These are phyloP conservation scores for Quercus ilex DNA, from an alignment of 306 rosid species.

Conservation along the genomic window DNA sequence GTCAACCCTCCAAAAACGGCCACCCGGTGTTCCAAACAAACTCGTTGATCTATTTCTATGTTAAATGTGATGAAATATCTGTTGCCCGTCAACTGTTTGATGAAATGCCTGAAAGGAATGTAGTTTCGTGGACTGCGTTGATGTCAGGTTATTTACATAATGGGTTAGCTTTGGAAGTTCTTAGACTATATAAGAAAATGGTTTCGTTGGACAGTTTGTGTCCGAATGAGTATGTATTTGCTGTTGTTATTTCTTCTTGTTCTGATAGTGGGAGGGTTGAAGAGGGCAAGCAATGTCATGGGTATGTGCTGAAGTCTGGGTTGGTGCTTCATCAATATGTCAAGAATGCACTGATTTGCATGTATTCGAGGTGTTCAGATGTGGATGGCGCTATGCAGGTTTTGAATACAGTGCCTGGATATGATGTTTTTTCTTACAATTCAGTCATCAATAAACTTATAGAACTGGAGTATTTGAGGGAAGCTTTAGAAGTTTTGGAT, in stretches of 20 bases:
- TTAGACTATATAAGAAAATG: slow-evolving; percentile 38
- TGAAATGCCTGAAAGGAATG: slow-evolving; percentile 40
- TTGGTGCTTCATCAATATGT: slow-evolving; percentile 40
- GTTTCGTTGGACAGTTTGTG: slow-evolving; percentile 15
- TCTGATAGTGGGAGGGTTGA: slow-evolving; percentile 40
- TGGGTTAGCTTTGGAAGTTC: slow-evolving; percentile 42
- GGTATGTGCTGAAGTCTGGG: slow-evolving; percentile 49
- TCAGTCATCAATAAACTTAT: slow-evolving; percentile 43
- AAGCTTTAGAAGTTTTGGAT: slow-evolving; percentile 36
- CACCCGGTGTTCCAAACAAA: slow-evolving; percentile 26
- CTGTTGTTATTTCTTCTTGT: slow-evolving; percentile 52
- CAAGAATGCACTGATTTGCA: slow-evolving; percentile 59
- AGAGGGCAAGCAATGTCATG: slow-evolving; percentile 69
- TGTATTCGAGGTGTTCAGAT: slow-evolving; percentile 48
- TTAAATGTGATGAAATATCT: slow-evolving; percentile 34
- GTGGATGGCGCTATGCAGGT: slow-evolving; percentile 41
- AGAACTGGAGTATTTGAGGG: slow-evolving; percentile 36
- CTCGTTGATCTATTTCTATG: slow-evolving; percentile 44
- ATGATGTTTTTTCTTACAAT: slow-evolving; percentile 44
- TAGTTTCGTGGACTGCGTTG: slow-evolving; percentile 53
- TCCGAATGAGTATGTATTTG: slow-evolving; percentile 47
- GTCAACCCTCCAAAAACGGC: slow-evolving; percentile 14
- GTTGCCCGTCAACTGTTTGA: slow-evolving; percentile 50
- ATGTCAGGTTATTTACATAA: slow-evolving; percentile 58
- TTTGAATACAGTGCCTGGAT: slow-evolving; percentile 32